These are phyloP conservation scores for Trichophyton simii DNA, from an alignment of 2,329 filamentous ascomycete genomes.

Conservation along the genomic window DNA sequence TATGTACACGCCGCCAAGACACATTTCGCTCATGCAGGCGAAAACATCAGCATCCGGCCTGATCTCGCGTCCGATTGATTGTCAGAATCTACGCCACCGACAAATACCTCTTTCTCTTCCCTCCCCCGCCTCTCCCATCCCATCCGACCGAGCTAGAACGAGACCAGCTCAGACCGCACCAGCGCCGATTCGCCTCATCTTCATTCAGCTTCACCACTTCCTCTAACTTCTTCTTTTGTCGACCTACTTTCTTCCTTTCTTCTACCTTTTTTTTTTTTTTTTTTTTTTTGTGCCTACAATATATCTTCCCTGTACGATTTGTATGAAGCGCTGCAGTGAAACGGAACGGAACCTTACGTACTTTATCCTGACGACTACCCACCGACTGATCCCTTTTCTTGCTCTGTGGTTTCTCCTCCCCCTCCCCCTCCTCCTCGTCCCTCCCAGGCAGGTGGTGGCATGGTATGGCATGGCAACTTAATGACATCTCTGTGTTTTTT, in stretches of 20 bases:
- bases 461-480: background rate
- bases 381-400: background rate
- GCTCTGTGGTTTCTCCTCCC: background rate
- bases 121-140: background rate
- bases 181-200: background rate
- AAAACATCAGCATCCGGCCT: background rate
- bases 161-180: background rate
- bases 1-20: background rate
- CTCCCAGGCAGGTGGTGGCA: too few relatives aligned
- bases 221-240: too few relatives aligned
- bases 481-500: background rate
- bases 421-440: too few relatives aligned
- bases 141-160: slow-evolving; percentile 2
- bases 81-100: background rate
- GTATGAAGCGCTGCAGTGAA: slow-evolving; percentile 3
- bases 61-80: background rate
- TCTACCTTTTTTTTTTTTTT: background rate
- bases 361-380: background rate
- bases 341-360: too few relatives aligned
- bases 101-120: background rate
- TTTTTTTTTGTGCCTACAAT: background rate
- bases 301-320: slow-evolving; percentile 3
- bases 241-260: too few relatives aligned
- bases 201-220: too few relatives aligned
- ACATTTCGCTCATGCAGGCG: background rate